Percentiles rank a stretch among this genome's conserved stretches.
phyloP scores from a whole-genome alignment of 306 rosid species.

The Trifolium repens region DNA sequence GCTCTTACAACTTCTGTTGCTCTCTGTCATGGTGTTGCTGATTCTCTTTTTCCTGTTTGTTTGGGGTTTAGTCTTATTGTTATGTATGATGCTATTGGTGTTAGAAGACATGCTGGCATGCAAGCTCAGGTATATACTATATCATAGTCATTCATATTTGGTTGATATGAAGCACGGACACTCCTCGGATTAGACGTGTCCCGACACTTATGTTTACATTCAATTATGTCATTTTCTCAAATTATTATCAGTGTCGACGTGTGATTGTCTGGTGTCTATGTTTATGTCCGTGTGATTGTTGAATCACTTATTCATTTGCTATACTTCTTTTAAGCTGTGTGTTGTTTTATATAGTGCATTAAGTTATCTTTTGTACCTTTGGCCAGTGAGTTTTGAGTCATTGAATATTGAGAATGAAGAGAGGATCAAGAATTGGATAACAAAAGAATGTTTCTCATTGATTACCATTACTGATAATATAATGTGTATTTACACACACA shows the following conservation, averaged over 20 bases:
- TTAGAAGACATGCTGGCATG: slow-evolving; percentile 90
- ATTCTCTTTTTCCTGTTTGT: slow-evolving; percentile 81
- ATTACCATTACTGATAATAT: not conserved
- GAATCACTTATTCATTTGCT: not conserved
- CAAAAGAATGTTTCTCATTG: not conserved
- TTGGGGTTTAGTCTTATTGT: slow-evolving; percentile 86
- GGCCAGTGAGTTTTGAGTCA: not conserved
- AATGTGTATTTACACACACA: not conserved
- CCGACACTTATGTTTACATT: no score
- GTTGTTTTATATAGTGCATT: not conserved
- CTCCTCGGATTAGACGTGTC: no score
- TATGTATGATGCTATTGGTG: slow-evolving; percentile 92
- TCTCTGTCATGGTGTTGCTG: slow-evolving; percentile 57
- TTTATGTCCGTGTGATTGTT: not conserved
- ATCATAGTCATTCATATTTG: no score
- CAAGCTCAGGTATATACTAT: slow-evolving; percentile 73
- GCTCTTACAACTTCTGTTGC: slow-evolving; percentile 90
- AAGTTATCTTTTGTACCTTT: not conserved
- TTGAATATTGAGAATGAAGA: not conserved
- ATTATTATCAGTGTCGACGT: no score
- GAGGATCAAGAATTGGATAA: not conserved
- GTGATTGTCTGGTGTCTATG: no score
- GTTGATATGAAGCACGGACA: no score
- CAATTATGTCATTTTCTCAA: no score
- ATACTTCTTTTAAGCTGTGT: not conserved